These are phyloP conservation scores for Xylariaceae sp. DNA, from an alignment of 2,329 filamentous ascomycete genomes.

Conservation along the genomic window DNA sequence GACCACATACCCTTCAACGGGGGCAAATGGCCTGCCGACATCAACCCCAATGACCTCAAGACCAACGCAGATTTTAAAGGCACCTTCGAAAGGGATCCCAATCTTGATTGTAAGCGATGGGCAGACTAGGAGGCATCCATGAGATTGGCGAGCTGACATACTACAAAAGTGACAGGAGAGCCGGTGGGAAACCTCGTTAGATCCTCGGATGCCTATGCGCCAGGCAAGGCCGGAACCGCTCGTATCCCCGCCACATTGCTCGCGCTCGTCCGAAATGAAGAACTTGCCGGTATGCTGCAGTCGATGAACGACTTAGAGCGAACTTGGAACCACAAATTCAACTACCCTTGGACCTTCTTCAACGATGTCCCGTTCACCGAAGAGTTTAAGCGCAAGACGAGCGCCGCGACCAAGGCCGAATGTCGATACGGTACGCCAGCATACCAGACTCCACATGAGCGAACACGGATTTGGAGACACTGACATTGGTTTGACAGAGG, in stretches of 20 bases:
- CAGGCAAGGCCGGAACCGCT: constrained; percentile 70
- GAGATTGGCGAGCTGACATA: constrained; percentile 3
- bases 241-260: constrained; percentile 93
- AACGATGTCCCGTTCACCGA: constrained; percentile 92
- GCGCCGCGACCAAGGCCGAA: constrained; percentile 81
- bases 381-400: constrained; percentile 84
- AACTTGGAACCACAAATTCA: constrained; percentile 98
- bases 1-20: constrained; percentile 19
- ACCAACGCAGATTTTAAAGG: constrained; percentile 38
- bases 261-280: constrained; percentile 87
- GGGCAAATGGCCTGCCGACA: not conserved
- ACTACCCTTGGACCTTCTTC: constrained; percentile 99
- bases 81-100: constrained; percentile 69
- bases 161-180: constrained; percentile 70
- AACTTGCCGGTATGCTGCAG: constrained; percentile 77
- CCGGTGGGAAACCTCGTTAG: constrained; percentile 74
- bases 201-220: constrained; percentile 73
- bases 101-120: constrained; percentile 70
- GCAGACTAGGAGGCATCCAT: not conserved
- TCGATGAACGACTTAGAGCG: constrained; percentile 90
- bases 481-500: constrained; percentile 54
- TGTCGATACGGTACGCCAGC: constrained; percentile 69
- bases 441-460: not conserved
- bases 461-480: constrained; percentile 16
- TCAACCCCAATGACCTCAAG: constrained; percentile 33